Evolutionary conservation across 345 rosid species (phyloP), one percentile per base, ranked within the genome.

Genomic region (Bruguiera gymnorhiza): DNA sequence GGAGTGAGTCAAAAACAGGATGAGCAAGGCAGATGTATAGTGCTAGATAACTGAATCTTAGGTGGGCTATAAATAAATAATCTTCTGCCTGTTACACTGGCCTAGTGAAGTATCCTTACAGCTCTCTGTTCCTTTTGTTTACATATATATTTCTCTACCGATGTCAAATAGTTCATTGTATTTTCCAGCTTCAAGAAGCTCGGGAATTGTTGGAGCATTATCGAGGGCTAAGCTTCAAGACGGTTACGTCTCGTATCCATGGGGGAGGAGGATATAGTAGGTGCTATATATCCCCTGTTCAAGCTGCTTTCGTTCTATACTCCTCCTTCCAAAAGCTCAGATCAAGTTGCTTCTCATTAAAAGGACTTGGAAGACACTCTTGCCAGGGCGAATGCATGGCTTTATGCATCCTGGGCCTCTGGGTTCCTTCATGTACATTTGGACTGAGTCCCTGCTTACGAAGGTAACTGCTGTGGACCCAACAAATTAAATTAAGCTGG

Each of bases 351-450:
- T 56, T 89, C 99, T 13, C 83, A 89, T 34, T 95, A 92, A 79
- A 89, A 90, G 20, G 97, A 90, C 73, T 75, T 90, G 81, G 99
- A 92, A 72, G 97, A 95, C 78, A 95, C 99, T 29, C 90, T 95
- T 59, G 89, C 99, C 55, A 84, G 97, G 51, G 99, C 97, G 18
- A 86, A 92, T 69, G 85, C 90, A 7, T 95, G 99, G 99, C 82
- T 95, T 29, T 83, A 80, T 50, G 88, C 96, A 6, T 89, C 97
- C 63, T 96, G 88, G 75, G 84, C 83, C 39, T 79, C 86, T 39
- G 97, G 97, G 0, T 92, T 92, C 43, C 99, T 91, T 95, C 75
- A 89, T 88, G 86, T 92, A 87, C 71, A 87, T 95, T 75, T 97
- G 92, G 83, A 95, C 91, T 0, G 97, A 95, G 74, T 87, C 97